Percentiles rank a stretch among this genome's conserved stretches.
These are phyloP conservation scores for Retiboletus fuscus DNA, from an alignment of 1,284 basidiomycete genomes.

Conservation along the genomic window DNA sequence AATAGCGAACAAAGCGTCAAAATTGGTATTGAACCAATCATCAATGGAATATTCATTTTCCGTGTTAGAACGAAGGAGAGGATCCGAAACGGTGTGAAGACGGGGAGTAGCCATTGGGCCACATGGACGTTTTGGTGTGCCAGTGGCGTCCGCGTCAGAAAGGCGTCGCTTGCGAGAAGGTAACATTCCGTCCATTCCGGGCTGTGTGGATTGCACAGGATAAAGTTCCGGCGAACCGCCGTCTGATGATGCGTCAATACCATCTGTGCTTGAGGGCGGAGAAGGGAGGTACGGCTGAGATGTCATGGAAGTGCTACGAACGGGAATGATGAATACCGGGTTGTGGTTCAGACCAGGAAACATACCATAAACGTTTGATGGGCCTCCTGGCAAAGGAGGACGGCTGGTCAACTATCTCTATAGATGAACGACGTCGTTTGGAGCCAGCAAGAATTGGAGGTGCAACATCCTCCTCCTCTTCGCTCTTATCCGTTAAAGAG, in stretches of 20 bases:
- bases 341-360: neutral
- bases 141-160: conserved; percentile 44
- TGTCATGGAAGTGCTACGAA: conserved; percentile 17
- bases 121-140: conserved; percentile 41
- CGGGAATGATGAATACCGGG: neutral
- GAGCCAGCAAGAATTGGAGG: conserved; percentile 37
- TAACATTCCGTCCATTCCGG: neutral
- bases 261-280: conserved; percentile 35
- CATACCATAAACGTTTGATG: conserved; percentile 47
- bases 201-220: neutral
- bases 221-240: conserved; percentile 1
- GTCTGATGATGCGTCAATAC: conserved; percentile 9
- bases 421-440: conserved; percentile 38
- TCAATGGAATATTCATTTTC: conserved; percentile 40
- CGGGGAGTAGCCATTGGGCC: conserved; percentile 30
- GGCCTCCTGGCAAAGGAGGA: conserved; percentile 6
- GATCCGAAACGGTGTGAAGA: conserved; percentile 46
- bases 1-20: conserved; percentile 42
- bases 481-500: conserved; percentile 25
- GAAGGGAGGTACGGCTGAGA: conserved; percentile 33
- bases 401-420: conserved; percentile 3
- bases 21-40: conserved; percentile 45
- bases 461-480: conserved; percentile 24
- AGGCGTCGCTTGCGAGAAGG: conserved; percentile 48
- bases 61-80: conserved; percentile 32